A percentile compares a stretch with the other conserved stretches of the same genome.
Evolutionary conservation across 768 basidiomycete genomes (phyloP).

Genomic region (Leucosporidium scottii): DNA sequence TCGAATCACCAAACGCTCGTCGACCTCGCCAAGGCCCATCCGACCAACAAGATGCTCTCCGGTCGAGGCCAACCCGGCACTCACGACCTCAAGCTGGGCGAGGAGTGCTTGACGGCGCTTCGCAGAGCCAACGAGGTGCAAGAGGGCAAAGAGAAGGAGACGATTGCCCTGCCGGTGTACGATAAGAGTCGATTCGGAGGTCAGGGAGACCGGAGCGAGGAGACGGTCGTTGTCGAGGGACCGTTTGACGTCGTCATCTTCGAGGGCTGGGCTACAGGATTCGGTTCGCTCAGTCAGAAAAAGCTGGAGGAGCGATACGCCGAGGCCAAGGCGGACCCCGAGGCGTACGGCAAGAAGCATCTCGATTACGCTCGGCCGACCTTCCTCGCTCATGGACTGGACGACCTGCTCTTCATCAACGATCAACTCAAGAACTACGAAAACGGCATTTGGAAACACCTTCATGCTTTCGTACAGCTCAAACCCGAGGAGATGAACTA

Average conservation of each 20-base stretch:
- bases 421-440: slow-evolving; percentile 54
- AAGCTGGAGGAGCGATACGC: slow-evolving; percentile 57
- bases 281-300: slow-evolving; percentile 53
- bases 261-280: slow-evolving; percentile 95
- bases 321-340: slow-evolving; percentile 11
- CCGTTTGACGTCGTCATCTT: slow-evolving; percentile 75
- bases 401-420: slow-evolving; percentile 61
- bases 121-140: slow-evolving; percentile 43
- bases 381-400: slow-evolving; percentile 36
- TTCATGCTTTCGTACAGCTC: slow-evolving; percentile 74
- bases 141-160: slow-evolving; percentile 9
- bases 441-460: slow-evolving; percentile 57
- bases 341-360: neutral
- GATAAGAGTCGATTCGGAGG: slow-evolving; percentile 78
- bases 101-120: slow-evolving; percentile 51
- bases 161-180: slow-evolving; percentile 63
- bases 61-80: slow-evolving; percentile 93
- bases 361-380: slow-evolving; percentile 28
- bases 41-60: slow-evolving; percentile 59
- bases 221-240: slow-evolving; percentile 48
- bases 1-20: slow-evolving; percentile 60
- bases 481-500: slow-evolving; percentile 43
- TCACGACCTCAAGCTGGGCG: slow-evolving; percentile 69
- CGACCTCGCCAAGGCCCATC: slow-evolving; percentile 52
- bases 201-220: slow-evolving; percentile 67